Conservation (phyloP, 305 asterid species). For the Fraxinus platypoda region DNA sequence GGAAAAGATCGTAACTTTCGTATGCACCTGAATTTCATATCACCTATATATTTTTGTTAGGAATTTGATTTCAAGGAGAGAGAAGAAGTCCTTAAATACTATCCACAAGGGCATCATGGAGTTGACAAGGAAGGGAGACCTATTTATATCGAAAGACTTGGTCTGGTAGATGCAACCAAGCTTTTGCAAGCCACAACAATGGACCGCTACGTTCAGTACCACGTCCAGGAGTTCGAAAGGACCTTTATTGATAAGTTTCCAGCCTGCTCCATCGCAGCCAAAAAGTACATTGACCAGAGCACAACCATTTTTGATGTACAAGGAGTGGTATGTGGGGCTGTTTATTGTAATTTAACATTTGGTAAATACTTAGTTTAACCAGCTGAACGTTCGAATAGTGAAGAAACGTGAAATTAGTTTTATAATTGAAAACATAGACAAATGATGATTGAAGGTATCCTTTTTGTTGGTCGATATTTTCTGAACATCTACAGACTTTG, state of each 20-base stretch:
- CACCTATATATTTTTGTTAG: constrained; percentile 25
- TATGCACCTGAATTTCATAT: not conserved
- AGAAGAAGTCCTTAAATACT: constrained; percentile 81
- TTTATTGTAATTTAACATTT: not conserved
- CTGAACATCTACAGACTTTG: not conserved
- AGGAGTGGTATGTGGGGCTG: constrained; percentile 70
- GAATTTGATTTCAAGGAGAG: constrained; percentile 81
- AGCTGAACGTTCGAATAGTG: not conserved
- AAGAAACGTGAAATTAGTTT: not conserved
- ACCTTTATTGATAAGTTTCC: constrained; percentile 79
- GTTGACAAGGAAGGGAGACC: constrained; percentile 93
- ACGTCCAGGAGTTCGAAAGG: constrained; percentile 91
- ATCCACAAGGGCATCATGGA: constrained; percentile 96
- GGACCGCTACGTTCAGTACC: constrained; percentile 84
- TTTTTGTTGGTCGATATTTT: not conserved
- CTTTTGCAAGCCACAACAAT: constrained; percentile 82
- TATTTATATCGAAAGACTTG: constrained; percentile 77
- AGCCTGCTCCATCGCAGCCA: constrained; percentile 89
- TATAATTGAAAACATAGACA: not conserved
- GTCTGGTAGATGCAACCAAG: constrained; percentile 79
- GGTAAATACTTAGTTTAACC: not conserved
- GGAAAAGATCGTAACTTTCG: not conserved
- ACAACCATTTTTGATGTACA: constrained; percentile 94
- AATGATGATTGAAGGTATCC: not conserved
- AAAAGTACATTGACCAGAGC: constrained; percentile 87